These are phyloP conservation scores for Venturia asperata DNA, from an alignment of 2,329 filamentous ascomycete species.

Conservation along the genomic window DNA sequence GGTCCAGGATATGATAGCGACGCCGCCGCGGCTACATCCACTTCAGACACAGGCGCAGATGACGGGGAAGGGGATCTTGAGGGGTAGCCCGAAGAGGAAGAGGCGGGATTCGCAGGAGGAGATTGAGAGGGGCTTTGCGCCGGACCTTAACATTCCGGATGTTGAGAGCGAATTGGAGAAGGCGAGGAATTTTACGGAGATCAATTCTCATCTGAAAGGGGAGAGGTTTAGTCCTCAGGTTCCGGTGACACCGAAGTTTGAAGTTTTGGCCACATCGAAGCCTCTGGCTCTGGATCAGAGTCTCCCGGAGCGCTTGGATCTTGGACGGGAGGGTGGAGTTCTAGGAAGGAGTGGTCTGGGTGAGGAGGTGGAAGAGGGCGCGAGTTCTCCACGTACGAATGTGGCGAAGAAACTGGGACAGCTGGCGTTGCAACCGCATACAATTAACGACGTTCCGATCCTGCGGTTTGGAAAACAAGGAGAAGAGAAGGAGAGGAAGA, in stretches of 20 bases:
- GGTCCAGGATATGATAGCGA: background rate
- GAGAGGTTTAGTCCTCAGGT: background rate
- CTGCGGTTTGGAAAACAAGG: slow-evolving; percentile 1
- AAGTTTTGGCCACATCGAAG: background rate
- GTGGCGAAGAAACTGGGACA: slow-evolving; percentile 14
- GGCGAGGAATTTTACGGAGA: background rate
- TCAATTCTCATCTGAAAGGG: background rate
- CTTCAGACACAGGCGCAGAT: background rate
- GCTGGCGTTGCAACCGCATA: background rate
- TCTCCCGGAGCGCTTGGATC: too few relatives aligned
- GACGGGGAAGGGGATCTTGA: background rate
- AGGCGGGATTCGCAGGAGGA: slow-evolving; percentile 1
- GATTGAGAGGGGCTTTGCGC: background rate
- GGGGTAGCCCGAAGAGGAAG: slow-evolving; percentile 5
- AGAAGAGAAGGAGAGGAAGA: slow-evolving; percentile 12
- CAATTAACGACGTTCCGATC: background rate
- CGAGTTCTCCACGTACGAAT: slow-evolving; percentile 9
- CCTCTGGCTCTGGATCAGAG: background rate
- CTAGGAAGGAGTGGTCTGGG: background rate
- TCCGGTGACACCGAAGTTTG: background rate
- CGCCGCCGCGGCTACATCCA: background rate
- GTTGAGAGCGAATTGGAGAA: background rate
- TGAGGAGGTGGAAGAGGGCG: background rate
- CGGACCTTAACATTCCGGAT: background rate
- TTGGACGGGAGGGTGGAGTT: background rate